Evolutionary conservation across 2,329 filamentous ascomycete genomes (phyloP), one percentile per base, ranked within the genome.

Genomic region (Pyrenophora teres): DNA sequence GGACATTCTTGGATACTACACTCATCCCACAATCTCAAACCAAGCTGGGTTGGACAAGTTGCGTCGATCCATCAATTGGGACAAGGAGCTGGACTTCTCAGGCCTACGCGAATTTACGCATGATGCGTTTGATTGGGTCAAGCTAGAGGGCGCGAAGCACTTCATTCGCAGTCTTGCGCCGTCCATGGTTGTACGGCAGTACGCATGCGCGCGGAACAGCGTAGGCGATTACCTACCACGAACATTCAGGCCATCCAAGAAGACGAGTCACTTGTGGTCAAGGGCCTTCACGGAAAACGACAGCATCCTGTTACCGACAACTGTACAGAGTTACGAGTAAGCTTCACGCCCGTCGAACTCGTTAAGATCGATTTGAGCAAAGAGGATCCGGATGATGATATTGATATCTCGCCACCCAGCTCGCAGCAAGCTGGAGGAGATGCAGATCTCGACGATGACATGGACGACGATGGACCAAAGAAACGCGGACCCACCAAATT

Each of bases 51-150:
- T 93, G 43, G 74, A 82, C 3, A 78, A 76, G 36, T 64, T 92
- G 16, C 78, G 74, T 50, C 69, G 70, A 2, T 77, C 77, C 0
- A 77, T 89, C 35, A 74, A 76, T 8, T 91, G 87, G 84, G 82
- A 86, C 49, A 77, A 77, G 37, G 76, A 82, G 0, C 78, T 94
- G 15, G 84, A 95, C 60, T 78, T 89, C 10, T 64, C 76, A 3
- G 85, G 83, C 0, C 74, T 99, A 31, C 83, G 93, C 31, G 80
- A 82, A 12, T 97, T 96, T 69, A 83, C 87, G 0, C 81, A 82
- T 1, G 87, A 95, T 57, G 87, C 87, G 0, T 95, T 99, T 60
- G 91, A 92, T 52, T 99, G 94, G 94, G 84, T 82, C 4, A 88
- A 86, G 62, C 83, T 86, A 23, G 81, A 82, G 43, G 93, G 92